A percentile compares a stretch with the other conserved stretches of the same genome.
These are phyloP conservation scores for Madurella mycetomatis DNA, from an alignment of 2,329 filamentous ascomycete species.

Conservation along the genomic window DNA sequence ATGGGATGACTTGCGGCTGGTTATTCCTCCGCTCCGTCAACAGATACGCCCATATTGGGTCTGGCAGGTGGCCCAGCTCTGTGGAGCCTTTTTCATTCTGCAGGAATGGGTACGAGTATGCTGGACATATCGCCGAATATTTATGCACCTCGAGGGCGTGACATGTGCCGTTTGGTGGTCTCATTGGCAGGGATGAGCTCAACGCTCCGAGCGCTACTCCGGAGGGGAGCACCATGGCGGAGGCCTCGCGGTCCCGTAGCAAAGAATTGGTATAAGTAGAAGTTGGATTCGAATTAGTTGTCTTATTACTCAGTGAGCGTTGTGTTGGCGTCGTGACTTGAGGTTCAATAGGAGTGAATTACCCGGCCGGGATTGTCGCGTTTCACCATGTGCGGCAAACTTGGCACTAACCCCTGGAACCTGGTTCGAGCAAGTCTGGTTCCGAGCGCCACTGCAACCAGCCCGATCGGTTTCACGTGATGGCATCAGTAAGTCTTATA, in stretches of 20 bases:
- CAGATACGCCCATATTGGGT: background rate
- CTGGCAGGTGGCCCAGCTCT: background rate
- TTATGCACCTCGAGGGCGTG: background rate
- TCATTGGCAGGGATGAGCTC: background rate
- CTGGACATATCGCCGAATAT: background rate
- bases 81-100: background rate
- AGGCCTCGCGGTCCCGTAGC: no score
- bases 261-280: background rate
- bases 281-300: background rate
- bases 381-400: constrained; percentile 7
- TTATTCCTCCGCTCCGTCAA: background rate
- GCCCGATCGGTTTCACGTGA: background rate
- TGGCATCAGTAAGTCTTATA: background rate
- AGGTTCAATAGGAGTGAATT: background rate
- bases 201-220: background rate
- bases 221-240: background rate
- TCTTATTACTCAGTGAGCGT: background rate
- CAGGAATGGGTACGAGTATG: background rate
- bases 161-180: background rate
- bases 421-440: background rate
- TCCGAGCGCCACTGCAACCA: background rate
- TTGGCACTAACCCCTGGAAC: constrained; percentile 8
- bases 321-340: no score
- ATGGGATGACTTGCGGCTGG: no score
- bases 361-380: background rate